A percentile compares a stretch with the other conserved stretches of the same genome.
These are phyloP conservation scores for Saccharomycopsis schoenii DNA, from an alignment of 805 yeast species.

Conservation along the genomic window DNA sequence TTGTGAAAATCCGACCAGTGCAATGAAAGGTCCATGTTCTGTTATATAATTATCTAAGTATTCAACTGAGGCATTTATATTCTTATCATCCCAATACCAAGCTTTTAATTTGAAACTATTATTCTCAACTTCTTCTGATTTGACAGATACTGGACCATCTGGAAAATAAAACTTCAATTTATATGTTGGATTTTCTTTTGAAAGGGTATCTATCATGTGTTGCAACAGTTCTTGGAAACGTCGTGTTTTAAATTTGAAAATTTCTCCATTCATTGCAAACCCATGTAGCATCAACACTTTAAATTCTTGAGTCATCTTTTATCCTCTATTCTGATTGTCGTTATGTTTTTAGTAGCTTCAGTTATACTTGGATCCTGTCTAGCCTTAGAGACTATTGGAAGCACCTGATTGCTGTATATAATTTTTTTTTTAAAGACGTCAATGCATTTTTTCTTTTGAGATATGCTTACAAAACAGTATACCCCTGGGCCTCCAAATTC, in stretches of 20 bases:
- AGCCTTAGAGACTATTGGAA: too few relatives aligned
- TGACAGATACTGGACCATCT: slow-evolving; percentile 65
- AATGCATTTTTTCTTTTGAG: not conserved
- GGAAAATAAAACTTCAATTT: slow-evolving; percentile 66
- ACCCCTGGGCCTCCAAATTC: not conserved
- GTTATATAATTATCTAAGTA: slow-evolving; percentile 40
- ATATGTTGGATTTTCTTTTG: not conserved
- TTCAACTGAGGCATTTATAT: slow-evolving; percentile 30
- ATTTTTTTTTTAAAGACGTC: too few relatives aligned
- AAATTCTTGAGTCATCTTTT: not conserved
- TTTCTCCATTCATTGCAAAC: slow-evolving; percentile 72
- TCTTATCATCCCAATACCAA: slow-evolving; percentile 62
- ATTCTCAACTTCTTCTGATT: slow-evolving; percentile 32
- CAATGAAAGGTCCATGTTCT: slow-evolving; percentile 74
- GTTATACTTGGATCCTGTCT: not conserved
- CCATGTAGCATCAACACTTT: slow-evolving; percentile 86
- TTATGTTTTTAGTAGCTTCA: too few relatives aligned
- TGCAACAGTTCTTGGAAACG: slow-evolving; percentile 72
- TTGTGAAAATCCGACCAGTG: slow-evolving; percentile 85
- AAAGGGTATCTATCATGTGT: slow-evolving; percentile 21
- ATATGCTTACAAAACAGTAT: not conserved
- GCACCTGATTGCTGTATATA: too few relatives aligned
- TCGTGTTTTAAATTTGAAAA: slow-evolving; percentile 80
- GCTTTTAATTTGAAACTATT: slow-evolving; percentile 36
- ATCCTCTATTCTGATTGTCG: not conserved